These are phyloP conservation scores for Cyclotella atomus DNA, from an alignment of 108 stramenopile genomes.

Conservation along the genomic window DNA sequence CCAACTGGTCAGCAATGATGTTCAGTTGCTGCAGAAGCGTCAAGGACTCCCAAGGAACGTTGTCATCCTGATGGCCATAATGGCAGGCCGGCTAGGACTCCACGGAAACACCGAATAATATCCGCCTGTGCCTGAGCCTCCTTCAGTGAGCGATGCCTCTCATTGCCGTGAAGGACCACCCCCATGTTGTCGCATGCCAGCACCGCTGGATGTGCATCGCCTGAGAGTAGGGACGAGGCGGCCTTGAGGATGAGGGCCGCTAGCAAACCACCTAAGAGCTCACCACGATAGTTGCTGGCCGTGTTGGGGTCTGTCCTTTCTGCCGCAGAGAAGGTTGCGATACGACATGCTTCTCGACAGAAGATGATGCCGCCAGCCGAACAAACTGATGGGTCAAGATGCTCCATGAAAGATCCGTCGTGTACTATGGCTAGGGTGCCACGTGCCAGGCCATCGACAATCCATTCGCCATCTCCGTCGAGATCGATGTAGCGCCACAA, in stretches of 20 bases:
- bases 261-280: not conserved
- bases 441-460: not conserved
- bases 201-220: not conserved
- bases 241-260: not conserved
- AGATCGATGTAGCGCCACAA: not conserved
- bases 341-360: not conserved
- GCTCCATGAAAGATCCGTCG: constrained; percentile 1
- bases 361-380: not conserved
- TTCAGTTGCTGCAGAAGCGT: constrained; percentile 5
- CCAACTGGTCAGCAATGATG: not conserved
- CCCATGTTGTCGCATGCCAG: not conserved
- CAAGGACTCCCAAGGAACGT: not conserved
- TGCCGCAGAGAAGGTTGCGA: not conserved
- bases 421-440: not conserved
- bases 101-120: not conserved
- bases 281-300: constrained; percentile 11
- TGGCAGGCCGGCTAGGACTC: not conserved
- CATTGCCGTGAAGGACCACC: not conserved
- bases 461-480: constrained; percentile 12
- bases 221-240: not conserved
- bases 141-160: not conserved
- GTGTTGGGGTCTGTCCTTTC: not conserved
- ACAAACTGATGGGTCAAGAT: not conserved
- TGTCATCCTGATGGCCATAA: not conserved
- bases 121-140: not conserved